Conservation (phyloP, 805 yeast genomes). For the Starmerella lactis-condensi region DNA sequence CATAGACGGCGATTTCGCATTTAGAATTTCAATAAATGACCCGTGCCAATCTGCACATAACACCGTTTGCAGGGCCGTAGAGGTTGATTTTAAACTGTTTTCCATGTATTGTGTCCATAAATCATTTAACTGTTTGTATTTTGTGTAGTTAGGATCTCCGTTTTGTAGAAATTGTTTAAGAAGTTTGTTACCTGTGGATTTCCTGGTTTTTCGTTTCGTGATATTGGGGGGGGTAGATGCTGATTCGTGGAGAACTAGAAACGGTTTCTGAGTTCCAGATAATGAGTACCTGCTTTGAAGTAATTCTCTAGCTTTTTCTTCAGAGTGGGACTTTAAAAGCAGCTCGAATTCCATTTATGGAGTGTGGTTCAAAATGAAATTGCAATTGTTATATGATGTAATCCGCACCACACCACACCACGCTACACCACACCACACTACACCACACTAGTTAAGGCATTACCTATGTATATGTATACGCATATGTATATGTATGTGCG, state of each 20-base stretch:
- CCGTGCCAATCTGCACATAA: slow-evolving; percentile 73
- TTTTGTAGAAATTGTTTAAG: slow-evolving; percentile 21
- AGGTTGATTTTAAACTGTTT: slow-evolving; percentile 24
- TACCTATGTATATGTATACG: too few relatives aligned
- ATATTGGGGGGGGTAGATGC: slow-evolving; percentile 17
- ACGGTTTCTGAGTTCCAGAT: slow-evolving; percentile 22
- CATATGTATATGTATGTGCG: too few relatives aligned
- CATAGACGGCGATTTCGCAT: slow-evolving; percentile 36
- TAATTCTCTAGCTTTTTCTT: slow-evolving; percentile 21
- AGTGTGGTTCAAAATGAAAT: too few relatives aligned
- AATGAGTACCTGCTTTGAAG: slow-evolving; percentile 24
- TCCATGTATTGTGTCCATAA: slow-evolving; percentile 59
- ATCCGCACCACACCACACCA: too few relatives aligned
- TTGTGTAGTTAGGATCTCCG: slow-evolving; percentile 25
- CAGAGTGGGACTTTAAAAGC: slow-evolving; percentile 19
- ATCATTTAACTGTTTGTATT: slow-evolving; percentile 36
- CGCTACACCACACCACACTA: too few relatives aligned
- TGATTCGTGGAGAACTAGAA: slow-evolving; percentile 18
- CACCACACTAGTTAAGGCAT: too few relatives aligned
- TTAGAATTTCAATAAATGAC: slow-evolving; percentile 39
- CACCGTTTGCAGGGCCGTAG: slow-evolving; percentile 24
- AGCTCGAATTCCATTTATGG: slow-evolving; percentile 18
- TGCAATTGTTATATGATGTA: too few relatives aligned
- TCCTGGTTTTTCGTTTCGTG: slow-evolving; percentile 16
- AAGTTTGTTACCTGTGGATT: slow-evolving; percentile 20